These are phyloP conservation scores for Aspergillus uvarum DNA, from an alignment of 2,329 filamentous ascomycete species.

Conservation along the genomic window DNA sequence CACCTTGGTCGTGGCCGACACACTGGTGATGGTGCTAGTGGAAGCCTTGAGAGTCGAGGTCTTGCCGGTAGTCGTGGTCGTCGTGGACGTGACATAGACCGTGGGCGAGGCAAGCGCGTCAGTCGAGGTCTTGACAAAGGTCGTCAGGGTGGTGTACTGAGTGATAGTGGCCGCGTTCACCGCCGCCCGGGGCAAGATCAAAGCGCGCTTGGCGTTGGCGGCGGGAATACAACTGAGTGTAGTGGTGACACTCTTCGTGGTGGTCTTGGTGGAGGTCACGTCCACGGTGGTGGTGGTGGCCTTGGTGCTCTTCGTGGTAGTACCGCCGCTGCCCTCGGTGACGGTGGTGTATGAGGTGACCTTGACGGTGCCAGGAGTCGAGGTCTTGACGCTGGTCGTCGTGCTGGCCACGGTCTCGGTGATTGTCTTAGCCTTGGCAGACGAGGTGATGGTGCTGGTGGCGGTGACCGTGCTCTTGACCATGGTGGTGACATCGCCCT, in stretches of 20 bases:
- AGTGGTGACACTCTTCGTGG: not conserved
- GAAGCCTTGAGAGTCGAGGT: conserved; percentile 22
- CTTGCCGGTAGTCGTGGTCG: conserved; percentile 12
- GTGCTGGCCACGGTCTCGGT: conserved; percentile 4
- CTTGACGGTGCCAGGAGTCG: not conserved
- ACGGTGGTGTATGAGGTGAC: conserved; percentile 19
- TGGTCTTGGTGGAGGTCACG: not conserved
- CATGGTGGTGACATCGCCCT: conserved; percentile 24
- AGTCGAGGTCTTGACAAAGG: not conserved
- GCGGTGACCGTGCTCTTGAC: conserved; percentile 7
- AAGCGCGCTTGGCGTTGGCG: not conserved
- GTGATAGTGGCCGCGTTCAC: not conserved
- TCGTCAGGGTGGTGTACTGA: not conserved
- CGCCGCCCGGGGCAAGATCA: not conserved
- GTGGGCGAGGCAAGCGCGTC: conserved; percentile 16
- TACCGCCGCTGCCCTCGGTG: conserved; percentile 25
- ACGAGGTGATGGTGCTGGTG: conserved; percentile 4
- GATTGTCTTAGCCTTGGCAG: conserved; percentile 7
- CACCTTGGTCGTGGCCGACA: not conserved
- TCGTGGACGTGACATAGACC: conserved; percentile 13
- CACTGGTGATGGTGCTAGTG: conserved; percentile 16
- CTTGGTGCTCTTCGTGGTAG: not conserved
- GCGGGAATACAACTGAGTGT: not conserved
- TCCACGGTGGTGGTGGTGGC: not conserved
- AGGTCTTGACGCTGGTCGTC: not conserved